A percentile compares a stretch with the other conserved stretches of the same genome.
Conservation (phyloP, 139 green algal species). For the Eudorina sp. region DNA sequence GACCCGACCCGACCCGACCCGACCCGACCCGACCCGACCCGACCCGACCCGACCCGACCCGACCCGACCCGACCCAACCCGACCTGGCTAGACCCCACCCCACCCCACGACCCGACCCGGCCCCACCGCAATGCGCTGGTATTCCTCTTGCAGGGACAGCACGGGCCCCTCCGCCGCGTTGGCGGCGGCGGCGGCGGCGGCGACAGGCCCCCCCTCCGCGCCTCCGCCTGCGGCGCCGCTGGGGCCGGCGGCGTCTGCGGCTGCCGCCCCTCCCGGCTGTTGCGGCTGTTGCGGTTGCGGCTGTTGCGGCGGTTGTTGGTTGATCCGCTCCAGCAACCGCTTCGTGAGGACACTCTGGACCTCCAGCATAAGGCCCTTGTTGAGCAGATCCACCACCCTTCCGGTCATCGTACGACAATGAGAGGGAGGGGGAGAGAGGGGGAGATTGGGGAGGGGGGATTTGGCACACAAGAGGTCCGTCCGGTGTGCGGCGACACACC, state of each 20-base stretch:
- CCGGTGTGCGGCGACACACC: no score
- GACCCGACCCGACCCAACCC: no score
- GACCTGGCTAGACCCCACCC: no score
- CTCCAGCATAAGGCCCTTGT: constrained; percentile 42
- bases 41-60: no score
- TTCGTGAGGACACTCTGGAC: constrained; percentile 14
- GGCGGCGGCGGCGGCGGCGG: not conserved
- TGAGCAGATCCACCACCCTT: constrained; percentile 28
- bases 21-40: no score
- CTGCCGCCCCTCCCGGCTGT: not conserved
- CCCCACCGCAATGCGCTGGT: constrained; percentile 6
- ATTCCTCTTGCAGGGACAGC: constrained; percentile 12
- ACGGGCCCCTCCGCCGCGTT: not conserved
- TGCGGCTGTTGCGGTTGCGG: not conserved
- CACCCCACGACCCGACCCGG: not conserved
- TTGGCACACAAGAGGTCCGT: no score
- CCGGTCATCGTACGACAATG: not conserved
- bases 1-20: no score
- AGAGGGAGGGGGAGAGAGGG: not conserved
- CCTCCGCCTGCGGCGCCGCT: not conserved
- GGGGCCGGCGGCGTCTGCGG: no score
- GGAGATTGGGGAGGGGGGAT: not conserved
- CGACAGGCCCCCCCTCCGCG: not conserved
- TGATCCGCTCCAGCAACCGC: not conserved
- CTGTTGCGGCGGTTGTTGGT: not conserved